Percentiles rank a stretch among this genome's conserved stretches.
These are phyloP conservation scores for Solioccasus polychromus DNA, from an alignment of 768 basidiomycete species.

Conservation along the genomic window DNA sequence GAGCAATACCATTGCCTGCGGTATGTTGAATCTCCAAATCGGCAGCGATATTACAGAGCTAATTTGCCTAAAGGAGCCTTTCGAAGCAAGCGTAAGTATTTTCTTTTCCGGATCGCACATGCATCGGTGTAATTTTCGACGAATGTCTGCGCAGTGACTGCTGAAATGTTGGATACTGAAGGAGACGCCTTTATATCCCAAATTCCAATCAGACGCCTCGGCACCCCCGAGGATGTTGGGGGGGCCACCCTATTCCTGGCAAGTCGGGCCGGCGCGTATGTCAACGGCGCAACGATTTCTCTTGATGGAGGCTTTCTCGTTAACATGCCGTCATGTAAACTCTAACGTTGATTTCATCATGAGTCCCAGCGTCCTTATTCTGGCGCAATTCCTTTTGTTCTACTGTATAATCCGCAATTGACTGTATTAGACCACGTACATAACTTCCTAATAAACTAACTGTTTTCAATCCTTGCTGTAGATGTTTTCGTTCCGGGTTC, in stretches of 20 bases:
- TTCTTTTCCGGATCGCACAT: background rate
- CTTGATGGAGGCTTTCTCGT: constrained; percentile 60
- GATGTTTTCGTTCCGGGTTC: constrained; percentile 2
- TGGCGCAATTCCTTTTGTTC: background rate
- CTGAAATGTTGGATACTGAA: constrained; percentile 43
- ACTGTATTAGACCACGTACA: constrained; percentile 4
- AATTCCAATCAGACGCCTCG: constrained; percentile 53
- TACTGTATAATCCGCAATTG: background rate
- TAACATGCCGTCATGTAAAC: constrained; percentile 33
- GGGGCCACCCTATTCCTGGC: constrained; percentile 62
- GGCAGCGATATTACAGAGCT: background rate
- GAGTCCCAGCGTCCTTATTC: background rate
- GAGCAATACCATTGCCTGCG: constrained; percentile 64
- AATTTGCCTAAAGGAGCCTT: constrained; percentile 32
- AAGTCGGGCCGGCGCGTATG: constrained; percentile 56
- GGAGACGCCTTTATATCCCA: constrained; percentile 42
- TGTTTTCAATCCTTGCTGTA: constrained; percentile 2
- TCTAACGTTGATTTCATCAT: constrained; percentile 17
- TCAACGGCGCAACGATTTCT: constrained; percentile 61
- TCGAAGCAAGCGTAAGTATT: constrained; percentile 38
- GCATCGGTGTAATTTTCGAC: background rate
- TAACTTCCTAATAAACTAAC: constrained; percentile 1
- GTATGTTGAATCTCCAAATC: constrained; percentile 22
- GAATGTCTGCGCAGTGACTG: constrained; percentile 44
- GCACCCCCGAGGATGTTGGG: constrained; percentile 61